Percentiles rank a stretch among this genome's conserved stretches.
Evolutionary conservation across 2,329 filamentous ascomycete species (phyloP).

Genomic region (Ophiostoma novo-ulmi): DNA sequence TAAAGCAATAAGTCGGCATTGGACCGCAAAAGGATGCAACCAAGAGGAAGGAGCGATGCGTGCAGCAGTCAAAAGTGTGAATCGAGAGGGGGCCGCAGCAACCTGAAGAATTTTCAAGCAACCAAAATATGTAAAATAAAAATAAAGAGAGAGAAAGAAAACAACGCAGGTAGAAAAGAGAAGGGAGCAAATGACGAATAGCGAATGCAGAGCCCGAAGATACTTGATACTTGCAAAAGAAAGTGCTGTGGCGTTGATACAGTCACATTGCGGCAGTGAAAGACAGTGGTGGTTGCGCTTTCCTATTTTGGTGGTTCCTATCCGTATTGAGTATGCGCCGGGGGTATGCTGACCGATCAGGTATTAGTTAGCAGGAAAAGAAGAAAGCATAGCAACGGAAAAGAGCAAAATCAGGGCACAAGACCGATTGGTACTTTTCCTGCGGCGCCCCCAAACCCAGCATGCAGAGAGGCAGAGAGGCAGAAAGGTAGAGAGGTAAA

Average conservation of each 20-base stretch:
- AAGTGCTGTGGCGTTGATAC: neutral
- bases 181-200: too few relatives aligned
- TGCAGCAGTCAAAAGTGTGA: neutral
- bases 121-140: neutral
- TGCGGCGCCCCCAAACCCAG: neutral
- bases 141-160: neutral
- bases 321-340: neutral
- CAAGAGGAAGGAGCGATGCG: neutral
- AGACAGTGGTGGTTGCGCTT: neutral
- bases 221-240: neutral
- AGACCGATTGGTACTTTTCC: neutral
- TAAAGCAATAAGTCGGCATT: neutral
- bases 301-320: neutral
- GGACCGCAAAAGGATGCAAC: neutral
- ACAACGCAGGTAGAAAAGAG: neutral
- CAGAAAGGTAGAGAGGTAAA: too few relatives aligned
- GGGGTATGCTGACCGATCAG: neutral
- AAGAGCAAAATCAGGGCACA: neutral
- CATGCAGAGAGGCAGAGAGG: neutral
- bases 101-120: neutral
- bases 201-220: too few relatives aligned
- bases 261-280: neutral
- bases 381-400: too few relatives aligned
- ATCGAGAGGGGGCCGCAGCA: neutral
- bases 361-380: too few relatives aligned